phyloP scores from a whole-genome alignment of 208 protist genomes.

The Trypanosoma brucei region DNA sequence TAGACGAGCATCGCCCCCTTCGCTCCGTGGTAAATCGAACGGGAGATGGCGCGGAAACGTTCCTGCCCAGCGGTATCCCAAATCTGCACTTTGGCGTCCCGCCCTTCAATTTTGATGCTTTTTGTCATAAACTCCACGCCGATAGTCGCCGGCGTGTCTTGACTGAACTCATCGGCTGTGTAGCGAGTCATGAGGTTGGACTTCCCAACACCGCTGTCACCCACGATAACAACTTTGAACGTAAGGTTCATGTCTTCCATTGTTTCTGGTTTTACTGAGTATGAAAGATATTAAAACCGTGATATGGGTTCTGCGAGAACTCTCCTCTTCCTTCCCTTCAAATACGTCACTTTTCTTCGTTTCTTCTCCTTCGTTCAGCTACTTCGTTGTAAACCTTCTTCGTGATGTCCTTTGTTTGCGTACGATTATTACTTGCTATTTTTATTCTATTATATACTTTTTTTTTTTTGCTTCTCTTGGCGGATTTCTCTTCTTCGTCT shows the following conservation, averaged over 20 bases:
- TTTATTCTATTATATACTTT: conserved; percentile 9
- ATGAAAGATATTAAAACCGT: too few species aligned
- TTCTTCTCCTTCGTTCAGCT: too few species aligned
- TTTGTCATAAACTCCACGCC: conserved; percentile 94
- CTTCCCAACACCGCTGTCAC: conserved; percentile 89
- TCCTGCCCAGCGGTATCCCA: conserved; percentile 99
- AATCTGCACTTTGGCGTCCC: conserved; percentile 98
- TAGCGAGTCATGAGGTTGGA: conserved; percentile 88
- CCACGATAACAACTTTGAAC: conserved; percentile 95
- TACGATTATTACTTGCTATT: not conserved
- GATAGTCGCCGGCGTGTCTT: conserved; percentile 89
- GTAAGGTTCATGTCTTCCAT: conserved; percentile 88
- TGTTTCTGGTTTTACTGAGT: not conserved
- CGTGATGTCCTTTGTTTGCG: too few species aligned
- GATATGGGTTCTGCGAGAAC: too few species aligned
- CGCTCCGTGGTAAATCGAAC: conserved; percentile 96
- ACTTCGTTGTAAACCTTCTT: too few species aligned
- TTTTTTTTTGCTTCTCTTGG: conserved; percentile 10
- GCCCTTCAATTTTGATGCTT: conserved; percentile 88
- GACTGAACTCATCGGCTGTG: conserved; percentile 85
- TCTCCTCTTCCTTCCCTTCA: too few species aligned
- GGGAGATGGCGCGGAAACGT: conserved; percentile 98
- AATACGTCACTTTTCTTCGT: too few species aligned
- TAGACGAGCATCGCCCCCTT: conserved; percentile 99
- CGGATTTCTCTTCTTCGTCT: too few species aligned